Percentiles rank a stretch among this genome's conserved stretches.
Evolutionary conservation across 2,329 filamentous ascomycete genomes (phyloP).

Genomic region (Apiospora kogelbergensis): DNA sequence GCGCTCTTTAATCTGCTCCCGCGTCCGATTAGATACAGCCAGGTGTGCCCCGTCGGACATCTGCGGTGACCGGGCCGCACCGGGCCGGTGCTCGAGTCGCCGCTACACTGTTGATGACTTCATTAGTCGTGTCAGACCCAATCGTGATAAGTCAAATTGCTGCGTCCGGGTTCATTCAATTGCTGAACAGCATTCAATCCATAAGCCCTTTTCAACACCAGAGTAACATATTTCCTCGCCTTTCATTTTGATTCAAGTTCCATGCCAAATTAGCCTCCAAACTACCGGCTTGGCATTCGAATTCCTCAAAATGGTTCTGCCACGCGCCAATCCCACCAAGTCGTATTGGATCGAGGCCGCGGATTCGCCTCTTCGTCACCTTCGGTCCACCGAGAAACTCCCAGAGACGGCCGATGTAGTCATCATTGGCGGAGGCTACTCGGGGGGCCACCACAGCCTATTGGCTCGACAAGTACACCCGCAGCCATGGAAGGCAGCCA

Average conservation of each 20-base stretch:
- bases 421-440: constrained; percentile 25
- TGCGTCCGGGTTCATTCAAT: no score
- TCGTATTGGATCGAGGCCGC: constrained; percentile 21
- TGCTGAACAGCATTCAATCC: no score
- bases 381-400: constrained; percentile 15
- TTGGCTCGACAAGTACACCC: constrained; percentile 27
- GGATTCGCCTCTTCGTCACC: constrained; percentile 14
- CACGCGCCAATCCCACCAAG: constrained; percentile 16
- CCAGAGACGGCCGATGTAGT: constrained; percentile 21
- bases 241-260: no score
- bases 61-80: neutral
- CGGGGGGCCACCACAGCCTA: constrained; percentile 27
- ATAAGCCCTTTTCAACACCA: no score
- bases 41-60: neutral
- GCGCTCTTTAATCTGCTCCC: neutral
- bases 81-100: neutral
- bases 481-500: constrained; percentile 15
- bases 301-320: constrained; percentile 16
- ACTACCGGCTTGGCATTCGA: neutral
- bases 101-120: neutral
- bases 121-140: neutral
- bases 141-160: neutral
- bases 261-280: neutral
- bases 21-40: neutral
- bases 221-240: neutral